Evolutionary conservation across 2,329 filamentous ascomycete species (phyloP).

Genomic region (Teratosphaeria zuluensis): DNA sequence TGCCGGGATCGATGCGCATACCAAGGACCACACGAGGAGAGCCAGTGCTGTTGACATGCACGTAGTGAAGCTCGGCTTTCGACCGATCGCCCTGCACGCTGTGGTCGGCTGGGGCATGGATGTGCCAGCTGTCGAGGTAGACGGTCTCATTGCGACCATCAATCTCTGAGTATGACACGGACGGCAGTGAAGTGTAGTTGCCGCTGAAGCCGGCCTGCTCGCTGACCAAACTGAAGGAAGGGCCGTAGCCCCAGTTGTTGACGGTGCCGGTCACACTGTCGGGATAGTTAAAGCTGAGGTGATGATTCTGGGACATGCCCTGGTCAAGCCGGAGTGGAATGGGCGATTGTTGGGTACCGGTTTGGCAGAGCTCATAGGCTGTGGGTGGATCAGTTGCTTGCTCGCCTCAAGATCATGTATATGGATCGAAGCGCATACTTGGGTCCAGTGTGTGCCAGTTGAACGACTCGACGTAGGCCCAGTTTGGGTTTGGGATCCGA

Average conservation of each 20-base stretch:
- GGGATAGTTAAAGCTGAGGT: constrained; percentile 34
- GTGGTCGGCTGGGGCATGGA: constrained; percentile 44
- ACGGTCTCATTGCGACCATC: constrained; percentile 36
- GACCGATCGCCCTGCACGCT: constrained; percentile 33
- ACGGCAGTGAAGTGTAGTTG: constrained; percentile 31
- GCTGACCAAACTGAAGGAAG: constrained; percentile 33
- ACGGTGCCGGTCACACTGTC: constrained; percentile 29
- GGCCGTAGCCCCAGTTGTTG: constrained; percentile 43
- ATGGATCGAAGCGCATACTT: not conserved
- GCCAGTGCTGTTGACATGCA: constrained; percentile 33
- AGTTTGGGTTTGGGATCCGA: not conserved
- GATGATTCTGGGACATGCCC: constrained; percentile 33
- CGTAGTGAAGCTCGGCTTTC: constrained; percentile 41
- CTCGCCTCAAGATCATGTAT: not conserved
- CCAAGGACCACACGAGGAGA: constrained; percentile 38
- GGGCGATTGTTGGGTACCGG: constrained; percentile 42
- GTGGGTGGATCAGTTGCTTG: not conserved
- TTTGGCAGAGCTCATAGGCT: constrained; percentile 40
- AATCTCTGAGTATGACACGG: constrained; percentile 35
- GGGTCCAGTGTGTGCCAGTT: not conserved
- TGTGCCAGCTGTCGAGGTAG: constrained; percentile 43
- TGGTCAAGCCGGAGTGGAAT: constrained; percentile 34
- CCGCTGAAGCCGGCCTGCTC: constrained; percentile 14
- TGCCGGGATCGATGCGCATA: constrained; percentile 38
- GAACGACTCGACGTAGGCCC: not conserved